Evolutionary conservation across 352 stramenopile species (phyloP).

Genomic region (Thraustotheca clavata): DNA sequence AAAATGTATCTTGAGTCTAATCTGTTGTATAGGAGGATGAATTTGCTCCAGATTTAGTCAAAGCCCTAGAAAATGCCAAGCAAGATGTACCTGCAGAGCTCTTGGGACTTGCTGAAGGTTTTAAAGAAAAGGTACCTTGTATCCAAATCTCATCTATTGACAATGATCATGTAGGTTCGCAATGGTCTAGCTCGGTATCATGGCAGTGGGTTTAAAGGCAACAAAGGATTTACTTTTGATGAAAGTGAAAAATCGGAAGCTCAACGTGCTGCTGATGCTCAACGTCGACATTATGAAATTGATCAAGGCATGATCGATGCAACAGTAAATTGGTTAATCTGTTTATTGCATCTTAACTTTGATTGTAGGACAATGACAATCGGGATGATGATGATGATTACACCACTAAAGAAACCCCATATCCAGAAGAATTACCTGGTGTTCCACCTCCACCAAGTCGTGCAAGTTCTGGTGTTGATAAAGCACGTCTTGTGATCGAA

Average conservation of each 20-base stretch:
- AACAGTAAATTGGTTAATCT: slow-evolving; percentile 28
- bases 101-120: slow-evolving; percentile 86
- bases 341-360: not conserved
- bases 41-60: slow-evolving; percentile 96
- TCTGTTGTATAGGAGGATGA: slow-evolving; percentile 86
- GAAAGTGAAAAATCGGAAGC: slow-evolving; percentile 95
- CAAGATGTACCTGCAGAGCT: slow-evolving; percentile 81
- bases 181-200: slow-evolving; percentile 94
- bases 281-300: slow-evolving; percentile 86
- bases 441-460: slow-evolving; percentile 19
- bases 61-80: slow-evolving; percentile 88
- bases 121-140: slow-evolving; percentile 87
- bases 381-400: slow-evolving; percentile 50
- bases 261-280: slow-evolving; percentile 88
- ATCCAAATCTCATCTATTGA: not conserved
- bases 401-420: slow-evolving; percentile 35
- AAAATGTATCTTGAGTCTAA: slow-evolving; percentile 8
- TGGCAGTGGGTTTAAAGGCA: slow-evolving; percentile 95
- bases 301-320: slow-evolving; percentile 76
- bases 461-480: slow-evolving; percentile 4
- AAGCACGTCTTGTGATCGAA: slow-evolving; percentile 1
- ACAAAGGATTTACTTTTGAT: slow-evolving; percentile 96
- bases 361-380: slow-evolving; percentile 33
- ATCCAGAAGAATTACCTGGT: slow-evolving; percentile 13
- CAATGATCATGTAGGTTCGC: slow-evolving; percentile 50